Conservation (phyloP, 768 basidiomycete genomes). For the Pisolithus tinctorius region DNA sequence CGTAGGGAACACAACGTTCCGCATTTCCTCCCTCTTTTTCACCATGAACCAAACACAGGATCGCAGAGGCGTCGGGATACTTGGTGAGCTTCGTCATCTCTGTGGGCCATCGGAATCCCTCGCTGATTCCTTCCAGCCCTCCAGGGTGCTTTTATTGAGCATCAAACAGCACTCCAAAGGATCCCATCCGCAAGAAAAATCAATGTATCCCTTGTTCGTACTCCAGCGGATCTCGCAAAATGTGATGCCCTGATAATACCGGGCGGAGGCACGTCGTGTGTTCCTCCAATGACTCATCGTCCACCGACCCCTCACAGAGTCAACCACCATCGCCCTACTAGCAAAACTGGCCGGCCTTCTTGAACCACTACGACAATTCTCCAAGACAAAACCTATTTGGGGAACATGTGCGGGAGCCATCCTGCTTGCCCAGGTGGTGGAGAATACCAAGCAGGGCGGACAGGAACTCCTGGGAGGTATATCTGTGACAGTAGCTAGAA, state of each 20-base stretch:
- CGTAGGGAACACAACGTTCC: background rate
- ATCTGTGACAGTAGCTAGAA: constrained; percentile 73
- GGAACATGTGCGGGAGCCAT: constrained; percentile 97
- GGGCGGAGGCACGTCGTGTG: constrained; percentile 60
- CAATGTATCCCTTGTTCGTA: constrained; percentile 57
- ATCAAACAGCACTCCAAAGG: constrained; percentile 63
- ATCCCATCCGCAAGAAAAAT: constrained; percentile 41
- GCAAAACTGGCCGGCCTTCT: constrained; percentile 69
- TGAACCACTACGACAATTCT: constrained; percentile 71
- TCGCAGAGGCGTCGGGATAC: constrained; percentile 38
- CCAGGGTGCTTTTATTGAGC: constrained; percentile 91
- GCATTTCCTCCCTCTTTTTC: background rate
- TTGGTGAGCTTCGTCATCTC: constrained; percentile 32
- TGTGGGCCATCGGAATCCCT: background rate
- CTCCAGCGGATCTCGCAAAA: constrained; percentile 58
- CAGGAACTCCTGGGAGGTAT: constrained; percentile 83
- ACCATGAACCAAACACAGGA: constrained; percentile 6
- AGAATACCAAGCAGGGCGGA: constrained; percentile 78
- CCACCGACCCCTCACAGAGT: constrained; percentile 45
- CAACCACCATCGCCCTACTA: constrained; percentile 83
- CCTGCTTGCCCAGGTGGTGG: constrained; percentile 65
- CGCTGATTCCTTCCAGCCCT: constrained; percentile 48
- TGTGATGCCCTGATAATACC: constrained; percentile 91
- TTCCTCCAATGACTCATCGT: background rate
- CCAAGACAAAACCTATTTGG: constrained; percentile 76